Evolutionary conservation across 2,329 filamentous ascomycete species (phyloP).

Genomic region (Fusarium burgessii): DNA sequence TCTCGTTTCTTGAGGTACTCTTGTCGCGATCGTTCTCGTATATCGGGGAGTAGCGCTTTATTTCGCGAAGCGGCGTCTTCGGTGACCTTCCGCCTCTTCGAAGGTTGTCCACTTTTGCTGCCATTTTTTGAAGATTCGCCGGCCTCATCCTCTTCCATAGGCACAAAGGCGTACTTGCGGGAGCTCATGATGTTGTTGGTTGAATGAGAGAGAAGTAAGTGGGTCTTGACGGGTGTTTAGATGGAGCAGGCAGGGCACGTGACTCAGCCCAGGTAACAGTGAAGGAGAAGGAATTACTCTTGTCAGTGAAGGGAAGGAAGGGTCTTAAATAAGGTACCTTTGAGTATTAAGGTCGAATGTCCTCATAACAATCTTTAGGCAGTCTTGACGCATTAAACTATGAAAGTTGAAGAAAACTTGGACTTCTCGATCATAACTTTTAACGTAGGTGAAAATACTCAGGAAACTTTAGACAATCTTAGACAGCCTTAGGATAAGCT

Average conservation of each 20-base stretch:
- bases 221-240: neutral
- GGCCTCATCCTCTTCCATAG: slow-evolving; percentile 76
- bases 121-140: slow-evolving; percentile 75
- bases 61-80: slow-evolving; percentile 73
- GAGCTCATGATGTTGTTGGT: slow-evolving; percentile 56
- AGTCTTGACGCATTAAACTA: no score
- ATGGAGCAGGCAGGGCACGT: neutral
- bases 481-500: no score
- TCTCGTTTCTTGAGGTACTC: slow-evolving; percentile 96
- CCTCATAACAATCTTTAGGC: no score
- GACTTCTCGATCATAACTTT: no score
- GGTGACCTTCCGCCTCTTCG: slow-evolving; percentile 63
- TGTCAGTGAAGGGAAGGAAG: no score
- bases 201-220: neutral
- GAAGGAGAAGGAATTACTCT: neutral
- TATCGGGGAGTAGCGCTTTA: slow-evolving; percentile 81
- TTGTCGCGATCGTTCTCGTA: slow-evolving; percentile 87
- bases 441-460: no score
- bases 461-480: no score
- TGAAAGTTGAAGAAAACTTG: no score
- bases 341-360: no score
- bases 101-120: slow-evolving; percentile 67
- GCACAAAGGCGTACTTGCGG: slow-evolving; percentile 71
- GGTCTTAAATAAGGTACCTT: neutral
- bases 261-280: neutral